phyloP scores from a whole-genome alignment of 768 basidiomycete genomes.

The Mycena metata region DNA sequence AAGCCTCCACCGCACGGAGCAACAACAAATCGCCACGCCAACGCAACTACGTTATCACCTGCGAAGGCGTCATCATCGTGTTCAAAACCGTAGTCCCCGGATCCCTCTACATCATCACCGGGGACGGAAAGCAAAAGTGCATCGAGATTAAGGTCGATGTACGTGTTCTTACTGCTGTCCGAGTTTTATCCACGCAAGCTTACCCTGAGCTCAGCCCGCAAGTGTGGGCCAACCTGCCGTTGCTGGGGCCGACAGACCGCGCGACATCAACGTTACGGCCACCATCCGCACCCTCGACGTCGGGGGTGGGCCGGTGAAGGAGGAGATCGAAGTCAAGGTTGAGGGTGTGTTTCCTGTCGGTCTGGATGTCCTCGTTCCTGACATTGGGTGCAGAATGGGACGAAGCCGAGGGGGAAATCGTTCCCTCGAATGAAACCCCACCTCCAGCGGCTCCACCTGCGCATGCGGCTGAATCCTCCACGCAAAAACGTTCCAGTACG shows the following conservation, averaged over 20 bases:
- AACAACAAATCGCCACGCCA: not conserved
- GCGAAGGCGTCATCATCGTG: constrained; percentile 9
- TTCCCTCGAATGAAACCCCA: too few species aligned
- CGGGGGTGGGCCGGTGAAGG: not conserved
- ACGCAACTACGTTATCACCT: constrained; percentile 18
- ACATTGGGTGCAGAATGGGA: too few species aligned
- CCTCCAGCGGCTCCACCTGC: too few species aligned
- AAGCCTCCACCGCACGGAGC: not conserved
- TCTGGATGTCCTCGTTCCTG: too few species aligned
- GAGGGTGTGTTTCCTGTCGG: not conserved
- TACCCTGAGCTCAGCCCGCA: not conserved
- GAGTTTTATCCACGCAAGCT: too few species aligned
- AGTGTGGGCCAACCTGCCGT: not conserved
- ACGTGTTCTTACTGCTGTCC: not conserved
- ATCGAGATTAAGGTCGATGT: constrained; percentile 23
- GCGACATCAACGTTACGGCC: constrained; percentile 8
- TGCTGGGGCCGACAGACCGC: not conserved
- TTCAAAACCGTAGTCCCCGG: constrained; percentile 14
- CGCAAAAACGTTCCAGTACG: too few species aligned
- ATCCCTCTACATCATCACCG: constrained; percentile 14
- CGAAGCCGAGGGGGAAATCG: too few species aligned
- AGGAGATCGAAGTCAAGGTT: not conserved
- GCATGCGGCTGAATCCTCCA: too few species aligned
- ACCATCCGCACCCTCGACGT: not conserved
- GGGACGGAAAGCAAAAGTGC: constrained; percentile 8